Base-by-base conservation (phyloP, 352 stramenopile species). In the Phytopythium sindhum region DNA sequence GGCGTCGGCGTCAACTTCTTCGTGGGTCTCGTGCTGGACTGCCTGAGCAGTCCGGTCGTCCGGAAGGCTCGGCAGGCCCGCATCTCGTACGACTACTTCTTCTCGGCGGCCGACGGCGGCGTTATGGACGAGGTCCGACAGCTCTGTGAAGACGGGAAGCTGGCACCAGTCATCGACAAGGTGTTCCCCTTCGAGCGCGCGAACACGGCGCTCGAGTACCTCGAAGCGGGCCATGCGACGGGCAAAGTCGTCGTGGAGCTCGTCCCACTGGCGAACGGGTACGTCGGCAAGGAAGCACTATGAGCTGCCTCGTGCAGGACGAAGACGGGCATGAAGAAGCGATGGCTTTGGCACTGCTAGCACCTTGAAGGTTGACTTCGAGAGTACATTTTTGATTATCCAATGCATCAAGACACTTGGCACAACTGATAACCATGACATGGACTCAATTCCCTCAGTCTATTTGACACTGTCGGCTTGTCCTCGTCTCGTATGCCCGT, bases 191-290 rank as follows among this genome's bases (percentile, higher is more conserved):
- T 92, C 54, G 83, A 89, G 55, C 87, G 88, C 53, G 77, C 79
- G 0, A 62, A 88, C 39, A 72, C 72, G 9, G 83, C 83, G 9
- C 70, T 92, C 41, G 81, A 90, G 57, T 84, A 89, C 58, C 64
- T 90, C 41, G 83, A 92, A 54, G 66, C 70, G 0, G 83, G 83
- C 23, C 79, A 86, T 31, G 75, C 78, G 11, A 78, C 72, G 14
- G 81, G 81, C 31, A 92, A 92, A 68, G 73, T 90, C n/a, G 73
- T 90, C 48, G 74, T 90, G 24, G 72, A 89, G 61, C 64, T 90
- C 29, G 59, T 72, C n/a, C 63, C 41, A 1, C 8, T 54, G 41
- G 17, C 24, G 39, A 61, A 35, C 42, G 41, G 12, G 24, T 41
- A 74, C 17, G 65, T 14, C 14, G 74, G 7, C 12, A 73, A 67